phyloP scores from a whole-genome alignment of 2,329 filamentous ascomycete species.

The Colletotrichum spinosum region DNA sequence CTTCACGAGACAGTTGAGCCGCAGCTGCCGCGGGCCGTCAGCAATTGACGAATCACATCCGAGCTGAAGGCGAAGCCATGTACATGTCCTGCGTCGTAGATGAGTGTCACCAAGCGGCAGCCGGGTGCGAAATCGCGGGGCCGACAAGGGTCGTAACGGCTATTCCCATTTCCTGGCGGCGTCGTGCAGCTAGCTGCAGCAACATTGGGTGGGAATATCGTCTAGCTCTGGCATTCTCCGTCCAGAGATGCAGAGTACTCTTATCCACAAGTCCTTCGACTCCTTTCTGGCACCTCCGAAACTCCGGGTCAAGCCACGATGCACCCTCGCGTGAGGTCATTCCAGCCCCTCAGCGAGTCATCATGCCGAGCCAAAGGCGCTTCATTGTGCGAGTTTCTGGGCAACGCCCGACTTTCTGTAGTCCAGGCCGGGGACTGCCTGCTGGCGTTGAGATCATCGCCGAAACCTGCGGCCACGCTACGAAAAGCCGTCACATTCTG shows the following conservation, averaged over 20 bases:
- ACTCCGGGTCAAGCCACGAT: slow-evolving; percentile 16
- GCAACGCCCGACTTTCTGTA: slow-evolving; percentile 15
- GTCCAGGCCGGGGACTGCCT: slow-evolving; percentile 24
- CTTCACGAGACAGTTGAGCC: slow-evolving; percentile 24
- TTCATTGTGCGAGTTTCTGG: slow-evolving; percentile 12
- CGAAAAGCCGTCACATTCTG: not conserved
- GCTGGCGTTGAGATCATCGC: slow-evolving; percentile 24
- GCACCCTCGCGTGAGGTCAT: slow-evolving; percentile 31
- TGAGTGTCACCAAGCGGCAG: slow-evolving; percentile 29
- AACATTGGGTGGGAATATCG: not conserved
- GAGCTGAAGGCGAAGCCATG: slow-evolving; percentile 9
- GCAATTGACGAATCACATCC: slow-evolving; percentile 32
- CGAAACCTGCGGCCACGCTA: slow-evolving; percentile 22
- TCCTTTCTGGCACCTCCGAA: slow-evolving; percentile 30
- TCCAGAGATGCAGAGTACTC: too few relatives aligned
- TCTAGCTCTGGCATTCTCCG: not conserved
- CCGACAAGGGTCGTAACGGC: slow-evolving; percentile 29
- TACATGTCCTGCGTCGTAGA: slow-evolving; percentile 2
- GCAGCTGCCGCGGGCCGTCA: slow-evolving; percentile 31
- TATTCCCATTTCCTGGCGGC: slow-evolving; percentile 14
- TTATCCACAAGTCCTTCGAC: not conserved
- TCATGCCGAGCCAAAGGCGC: slow-evolving; percentile 11
- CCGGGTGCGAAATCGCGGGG: slow-evolving; percentile 33
- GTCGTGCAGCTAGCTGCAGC: slow-evolving; percentile 19
- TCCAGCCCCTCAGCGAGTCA: slow-evolving; percentile 17